Percentiles rank a stretch among this genome's conserved stretches.
These are phyloP conservation scores for Jaapia argillacea DNA, from an alignment of 768 basidiomycete genomes.

Conservation along the genomic window DNA sequence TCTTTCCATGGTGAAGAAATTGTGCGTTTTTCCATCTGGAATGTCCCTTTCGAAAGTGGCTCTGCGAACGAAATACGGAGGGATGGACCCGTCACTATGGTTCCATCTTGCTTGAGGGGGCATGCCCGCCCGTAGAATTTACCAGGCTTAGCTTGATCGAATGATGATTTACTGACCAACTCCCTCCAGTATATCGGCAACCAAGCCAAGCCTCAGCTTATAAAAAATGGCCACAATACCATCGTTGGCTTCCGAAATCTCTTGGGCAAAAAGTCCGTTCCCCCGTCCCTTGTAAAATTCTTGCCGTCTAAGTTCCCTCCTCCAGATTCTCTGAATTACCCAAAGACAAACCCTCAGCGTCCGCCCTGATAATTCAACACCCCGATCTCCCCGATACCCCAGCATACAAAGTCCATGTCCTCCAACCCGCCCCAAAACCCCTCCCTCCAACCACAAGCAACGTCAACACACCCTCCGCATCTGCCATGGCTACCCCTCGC, in stretches of 20 bases:
- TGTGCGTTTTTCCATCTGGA: no score
- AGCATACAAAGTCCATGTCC: constrained; percentile 76
- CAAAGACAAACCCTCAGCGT: constrained; percentile 36
- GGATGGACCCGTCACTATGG: no score
- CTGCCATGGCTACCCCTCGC: constrained; percentile 60
- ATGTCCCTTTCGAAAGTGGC: no score
- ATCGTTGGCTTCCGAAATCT: constrained; percentile 93
- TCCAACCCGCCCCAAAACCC: constrained; percentile 69
- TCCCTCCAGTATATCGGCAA: constrained; percentile 82
- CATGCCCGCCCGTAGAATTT: no score
- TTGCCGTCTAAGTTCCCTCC: background rate
- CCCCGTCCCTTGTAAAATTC: background rate
- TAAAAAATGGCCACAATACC: constrained; percentile 91
- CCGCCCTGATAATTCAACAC: constrained; percentile 71
- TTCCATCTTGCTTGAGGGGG: no score
- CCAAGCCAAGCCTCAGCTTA: constrained; percentile 87
- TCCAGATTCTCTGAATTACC: constrained; percentile 68
- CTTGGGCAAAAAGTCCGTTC: constrained; percentile 79
- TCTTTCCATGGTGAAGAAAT: constrained; percentile 88
- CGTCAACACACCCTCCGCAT: constrained; percentile 52
- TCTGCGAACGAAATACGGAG: no score
- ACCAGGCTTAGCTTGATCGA: no score
- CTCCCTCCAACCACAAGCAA: constrained; percentile 41
- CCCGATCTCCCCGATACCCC: constrained; percentile 61
- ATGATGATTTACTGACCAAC: constrained; percentile 4